Conservation (phyloP, 2,329 filamentous ascomycete genomes). For the Xylariaceae sp. region DNA sequence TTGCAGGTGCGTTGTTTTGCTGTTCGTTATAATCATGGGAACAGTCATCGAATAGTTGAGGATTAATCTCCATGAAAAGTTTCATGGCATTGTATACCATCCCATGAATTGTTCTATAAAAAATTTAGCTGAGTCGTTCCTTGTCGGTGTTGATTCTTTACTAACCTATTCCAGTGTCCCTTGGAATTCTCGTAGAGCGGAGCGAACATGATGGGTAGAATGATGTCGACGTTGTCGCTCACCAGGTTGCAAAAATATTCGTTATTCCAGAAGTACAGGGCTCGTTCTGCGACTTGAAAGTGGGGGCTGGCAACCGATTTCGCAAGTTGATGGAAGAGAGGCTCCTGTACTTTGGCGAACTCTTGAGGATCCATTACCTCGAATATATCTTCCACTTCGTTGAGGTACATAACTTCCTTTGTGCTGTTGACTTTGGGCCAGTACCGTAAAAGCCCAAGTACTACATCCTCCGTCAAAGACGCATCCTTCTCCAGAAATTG, state of each 20-base stretch:
- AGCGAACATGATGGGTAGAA: constrained; percentile 98
- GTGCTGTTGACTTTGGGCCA: constrained; percentile 99
- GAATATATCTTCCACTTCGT: constrained; percentile 98
- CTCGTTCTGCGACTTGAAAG: constrained; percentile 96
- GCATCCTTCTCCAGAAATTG: constrained; percentile 98
- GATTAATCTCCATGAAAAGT: constrained; percentile 99
- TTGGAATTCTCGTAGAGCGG: constrained; percentile 98
- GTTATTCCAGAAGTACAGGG: constrained; percentile 99
- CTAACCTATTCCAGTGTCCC: constrained; percentile 96
- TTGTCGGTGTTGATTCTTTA: background rate
- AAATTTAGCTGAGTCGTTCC: constrained; percentile 29
- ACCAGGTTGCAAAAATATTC: constrained; percentile 99
- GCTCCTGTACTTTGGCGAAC: constrained; percentile 97
- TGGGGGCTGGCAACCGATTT: constrained; percentile 98
- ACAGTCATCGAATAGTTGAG: constrained; percentile 96
- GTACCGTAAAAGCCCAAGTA: constrained; percentile 87
- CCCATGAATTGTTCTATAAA: constrained; percentile 83
- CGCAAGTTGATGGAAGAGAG: constrained; percentile 91
- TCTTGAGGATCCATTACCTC: constrained; percentile 99
- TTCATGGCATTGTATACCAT: constrained; percentile 99
- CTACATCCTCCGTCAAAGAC: constrained; percentile 93
- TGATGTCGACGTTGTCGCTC: constrained; percentile 97
- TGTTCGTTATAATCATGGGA: constrained; percentile 97
- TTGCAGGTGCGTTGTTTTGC: constrained; percentile 83
- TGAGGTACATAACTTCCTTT: constrained; percentile 99